Percentiles rank a stretch among this genome's conserved stretches.
Evolutionary conservation across 2,329 filamentous ascomycete species (phyloP).

Genomic region (Sarocladium brachiariae): DNA sequence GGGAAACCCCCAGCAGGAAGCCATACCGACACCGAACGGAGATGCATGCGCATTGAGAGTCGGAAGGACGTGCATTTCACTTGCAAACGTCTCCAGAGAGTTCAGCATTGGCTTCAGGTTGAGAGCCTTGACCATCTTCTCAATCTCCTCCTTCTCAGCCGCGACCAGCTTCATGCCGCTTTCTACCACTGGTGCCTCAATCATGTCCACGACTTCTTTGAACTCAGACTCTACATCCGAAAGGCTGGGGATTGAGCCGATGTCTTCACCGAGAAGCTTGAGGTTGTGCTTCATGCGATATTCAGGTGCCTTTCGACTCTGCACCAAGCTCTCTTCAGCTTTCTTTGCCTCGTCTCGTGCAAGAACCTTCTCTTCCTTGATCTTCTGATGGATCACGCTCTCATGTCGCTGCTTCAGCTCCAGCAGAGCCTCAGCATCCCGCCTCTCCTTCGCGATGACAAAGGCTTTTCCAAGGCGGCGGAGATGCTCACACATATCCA

Average conservation of each 20-base stretch:
- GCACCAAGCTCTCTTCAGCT: neutral
- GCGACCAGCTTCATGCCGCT: neutral
- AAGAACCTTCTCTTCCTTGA: neutral
- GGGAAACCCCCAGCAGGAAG: neutral
- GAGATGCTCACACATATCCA: conserved; percentile 10
- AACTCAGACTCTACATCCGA: neutral
- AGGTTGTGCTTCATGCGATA: neutral
- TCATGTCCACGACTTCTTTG: neutral
- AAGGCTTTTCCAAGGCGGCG: neutral
- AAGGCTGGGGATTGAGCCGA: neutral
- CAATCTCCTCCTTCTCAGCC: conserved; percentile 5
- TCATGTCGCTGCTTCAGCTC: conserved; percentile 8
- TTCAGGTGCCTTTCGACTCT: neutral
- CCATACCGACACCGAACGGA: neutral
- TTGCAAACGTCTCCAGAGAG: neutral
- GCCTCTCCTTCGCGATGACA: conserved; percentile 9
- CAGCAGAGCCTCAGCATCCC: conserved; percentile 9
- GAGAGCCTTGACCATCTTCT: neutral
- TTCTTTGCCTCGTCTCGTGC: neutral
- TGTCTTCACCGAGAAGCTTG: neutral
- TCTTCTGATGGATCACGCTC: neutral
- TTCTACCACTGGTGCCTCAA: neutral
- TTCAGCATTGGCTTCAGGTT: neutral
- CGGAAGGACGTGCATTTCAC: neutral
- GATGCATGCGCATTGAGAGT: neutral